These are phyloP conservation scores for Irpex lacteus DNA, from an alignment of 1,284 basidiomycete genomes.

Conservation along the genomic window DNA sequence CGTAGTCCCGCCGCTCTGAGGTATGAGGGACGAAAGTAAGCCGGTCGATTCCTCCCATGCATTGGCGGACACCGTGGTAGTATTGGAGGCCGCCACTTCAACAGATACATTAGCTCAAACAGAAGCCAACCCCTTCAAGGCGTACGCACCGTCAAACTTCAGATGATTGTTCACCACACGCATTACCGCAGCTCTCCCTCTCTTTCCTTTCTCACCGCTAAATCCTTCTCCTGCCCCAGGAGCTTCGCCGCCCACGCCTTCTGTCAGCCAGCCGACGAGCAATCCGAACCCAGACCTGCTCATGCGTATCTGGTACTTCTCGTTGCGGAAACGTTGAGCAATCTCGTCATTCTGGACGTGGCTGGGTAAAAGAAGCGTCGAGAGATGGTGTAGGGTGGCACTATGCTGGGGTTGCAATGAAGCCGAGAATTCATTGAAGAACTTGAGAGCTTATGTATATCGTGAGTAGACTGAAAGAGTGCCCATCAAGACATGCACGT, in stretches of 20 bases:
- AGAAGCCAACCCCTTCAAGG: constrained; percentile 9
- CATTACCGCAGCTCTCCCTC: constrained; percentile 84
- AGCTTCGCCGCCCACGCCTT: constrained; percentile 85
- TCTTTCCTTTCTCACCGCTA: constrained; percentile 75
- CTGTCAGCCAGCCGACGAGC: constrained; percentile 94
- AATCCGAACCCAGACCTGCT: constrained; percentile 91
- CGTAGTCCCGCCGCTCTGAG: constrained; percentile 44
- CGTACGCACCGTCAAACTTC: constrained; percentile 77
- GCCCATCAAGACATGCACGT: constrained; percentile 25
- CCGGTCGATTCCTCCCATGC: constrained; percentile 85
- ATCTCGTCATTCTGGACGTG: constrained; percentile 85
- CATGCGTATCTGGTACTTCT: constrained; percentile 91
- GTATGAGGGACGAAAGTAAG: constrained; percentile 74
- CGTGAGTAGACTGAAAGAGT: background rate
- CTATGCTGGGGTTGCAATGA: constrained; percentile 73
- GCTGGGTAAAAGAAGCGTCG: constrained; percentile 78
- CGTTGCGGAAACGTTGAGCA: constrained; percentile 84
- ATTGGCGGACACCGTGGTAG: constrained; percentile 57
- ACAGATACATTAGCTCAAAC: constrained; percentile 22
- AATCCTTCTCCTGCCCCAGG: constrained; percentile 81
- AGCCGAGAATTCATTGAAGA: constrained; percentile 72
- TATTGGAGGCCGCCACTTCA: constrained; percentile 68
- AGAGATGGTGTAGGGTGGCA: constrained; percentile 76
- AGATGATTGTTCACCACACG: constrained; percentile 93
- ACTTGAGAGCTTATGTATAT: constrained; percentile 57